These are phyloP conservation scores for Globisporangium irregulare DNA, from an alignment of 352 stramenopile genomes.

Conservation along the genomic window DNA sequence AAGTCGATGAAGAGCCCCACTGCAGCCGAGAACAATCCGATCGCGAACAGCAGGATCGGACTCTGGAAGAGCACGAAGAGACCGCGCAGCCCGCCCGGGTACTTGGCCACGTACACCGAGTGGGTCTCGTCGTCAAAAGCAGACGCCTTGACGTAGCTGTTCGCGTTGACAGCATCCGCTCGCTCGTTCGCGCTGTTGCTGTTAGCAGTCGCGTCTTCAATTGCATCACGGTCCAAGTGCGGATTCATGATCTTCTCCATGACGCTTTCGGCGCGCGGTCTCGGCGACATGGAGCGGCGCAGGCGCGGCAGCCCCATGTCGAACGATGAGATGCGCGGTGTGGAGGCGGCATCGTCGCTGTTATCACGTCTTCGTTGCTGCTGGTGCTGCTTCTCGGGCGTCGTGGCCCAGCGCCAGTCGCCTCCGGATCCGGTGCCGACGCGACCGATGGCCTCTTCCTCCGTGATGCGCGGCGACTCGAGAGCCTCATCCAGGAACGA, in stretches of 20 bases:
- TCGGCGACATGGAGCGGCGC: conserved; percentile 22
- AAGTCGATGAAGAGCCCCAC: conserved; percentile 65
- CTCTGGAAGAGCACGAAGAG: conserved; percentile 74
- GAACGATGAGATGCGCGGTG: not conserved
- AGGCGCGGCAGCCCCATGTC: not conserved
- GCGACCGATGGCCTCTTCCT: conserved; percentile 2
- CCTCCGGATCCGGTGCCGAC: not conserved
- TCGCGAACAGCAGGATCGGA: conserved; percentile 57
- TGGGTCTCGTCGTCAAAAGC: conserved; percentile 72
- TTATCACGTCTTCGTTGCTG: not conserved
- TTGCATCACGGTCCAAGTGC: conserved; percentile 51
- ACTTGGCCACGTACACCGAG: conserved; percentile 71
- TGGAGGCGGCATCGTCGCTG: not conserved
- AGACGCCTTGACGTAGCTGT: conserved; percentile 42
- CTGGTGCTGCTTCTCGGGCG: not conserved
- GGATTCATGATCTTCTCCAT: conserved; percentile 80
- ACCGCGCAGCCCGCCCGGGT: conserved; percentile 47
- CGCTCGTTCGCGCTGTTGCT: conserved; percentile 1
- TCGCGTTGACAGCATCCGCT: too few relatives aligned
- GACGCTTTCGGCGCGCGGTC: conserved; percentile 45
- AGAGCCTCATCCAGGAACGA: conserved; percentile 7
- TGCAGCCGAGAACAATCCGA: conserved; percentile 65
- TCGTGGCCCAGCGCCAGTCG: conserved; percentile 4
- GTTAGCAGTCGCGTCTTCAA: not conserved
- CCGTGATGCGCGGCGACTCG: conserved; percentile 13